Percentiles rank a stretch among this genome's conserved stretches.
Conservation (phyloP, 768 basidiomycete species). For the Suillus variegatus region DNA sequence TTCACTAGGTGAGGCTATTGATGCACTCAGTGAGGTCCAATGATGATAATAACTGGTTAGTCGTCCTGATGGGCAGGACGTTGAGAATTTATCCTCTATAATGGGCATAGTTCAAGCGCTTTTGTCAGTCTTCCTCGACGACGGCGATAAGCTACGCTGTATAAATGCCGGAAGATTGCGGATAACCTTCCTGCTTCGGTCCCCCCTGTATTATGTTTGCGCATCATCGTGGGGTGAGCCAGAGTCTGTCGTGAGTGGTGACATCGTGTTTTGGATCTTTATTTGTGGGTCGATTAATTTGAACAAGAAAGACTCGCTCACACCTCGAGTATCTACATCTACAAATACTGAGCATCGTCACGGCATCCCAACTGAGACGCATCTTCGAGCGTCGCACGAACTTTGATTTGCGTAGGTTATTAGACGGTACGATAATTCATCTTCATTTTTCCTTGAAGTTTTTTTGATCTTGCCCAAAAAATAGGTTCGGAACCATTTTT, state of each 20-base stretch:
- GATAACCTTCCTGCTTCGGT: slow-evolving; percentile 83
- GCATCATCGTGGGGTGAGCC: slow-evolving; percentile 95
- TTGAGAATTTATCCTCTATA: slow-evolving; percentile 70
- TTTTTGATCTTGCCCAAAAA: not conserved
- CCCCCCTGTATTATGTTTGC: slow-evolving; percentile 91
- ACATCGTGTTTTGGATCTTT: not conserved
- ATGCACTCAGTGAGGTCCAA: slow-evolving; percentile 1
- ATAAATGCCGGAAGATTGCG: slow-evolving; percentile 81
- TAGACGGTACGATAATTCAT: slow-evolving; percentile 50
- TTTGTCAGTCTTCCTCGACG: slow-evolving; percentile 93
- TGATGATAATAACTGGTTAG: slow-evolving; percentile 29
- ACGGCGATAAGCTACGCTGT: slow-evolving; percentile 81
- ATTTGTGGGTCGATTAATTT: slow-evolving; percentile 18
- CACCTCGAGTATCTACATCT: slow-evolving; percentile 96
- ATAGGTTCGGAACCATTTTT: slow-evolving; percentile 84
- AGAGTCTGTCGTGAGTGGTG: slow-evolving; percentile 81
- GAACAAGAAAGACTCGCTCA: slow-evolving; percentile 79
- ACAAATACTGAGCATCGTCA: slow-evolving; percentile 89
- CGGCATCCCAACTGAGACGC: slow-evolving; percentile 76
- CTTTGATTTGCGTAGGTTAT: slow-evolving; percentile 81
- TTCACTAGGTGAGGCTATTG: slow-evolving; percentile 67
- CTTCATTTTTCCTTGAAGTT: not conserved
- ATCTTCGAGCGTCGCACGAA: slow-evolving; percentile 91
- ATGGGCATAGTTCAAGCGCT: slow-evolving; percentile 95
- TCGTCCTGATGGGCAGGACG: slow-evolving; percentile 54